Conservation (phyloP, 768 basidiomycete genomes). For the Tephrocybe sp. region DNA sequence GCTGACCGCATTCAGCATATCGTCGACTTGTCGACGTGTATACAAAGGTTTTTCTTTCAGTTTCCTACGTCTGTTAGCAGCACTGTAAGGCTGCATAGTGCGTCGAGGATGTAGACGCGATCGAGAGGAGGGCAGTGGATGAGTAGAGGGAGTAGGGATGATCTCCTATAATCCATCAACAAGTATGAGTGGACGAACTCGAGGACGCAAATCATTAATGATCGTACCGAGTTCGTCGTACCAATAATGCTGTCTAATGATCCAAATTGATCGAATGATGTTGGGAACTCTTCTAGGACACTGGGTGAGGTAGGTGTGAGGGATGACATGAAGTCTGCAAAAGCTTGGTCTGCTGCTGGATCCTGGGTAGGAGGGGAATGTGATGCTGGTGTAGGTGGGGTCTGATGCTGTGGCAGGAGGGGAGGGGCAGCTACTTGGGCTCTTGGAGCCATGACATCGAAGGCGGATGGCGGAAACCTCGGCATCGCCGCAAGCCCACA, state of each 20-base stretch:
- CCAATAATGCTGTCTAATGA: neutral
- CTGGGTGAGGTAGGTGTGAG: neutral
- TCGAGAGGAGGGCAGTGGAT: neutral
- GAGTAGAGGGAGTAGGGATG: neutral
- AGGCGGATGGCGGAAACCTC: neutral
- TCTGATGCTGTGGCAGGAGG: neutral
- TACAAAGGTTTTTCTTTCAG: slow-evolving; percentile 15
- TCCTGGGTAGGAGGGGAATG: neutral
- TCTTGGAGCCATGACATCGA: neutral
- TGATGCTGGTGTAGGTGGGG: neutral
- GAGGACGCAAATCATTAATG: neutral
- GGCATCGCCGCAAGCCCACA: neutral
- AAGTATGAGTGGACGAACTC: too few species aligned
- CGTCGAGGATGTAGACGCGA: slow-evolving; percentile 3
- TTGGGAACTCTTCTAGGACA: neutral
- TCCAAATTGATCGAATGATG: neutral
- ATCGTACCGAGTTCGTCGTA: neutral
- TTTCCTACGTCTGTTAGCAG: slow-evolving; percentile 7
- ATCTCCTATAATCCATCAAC: too few species aligned
- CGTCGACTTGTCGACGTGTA: slow-evolving; percentile 15
- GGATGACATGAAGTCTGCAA: slow-evolving; percentile 11
- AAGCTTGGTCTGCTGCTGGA: slow-evolving; percentile 5
- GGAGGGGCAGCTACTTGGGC: neutral
- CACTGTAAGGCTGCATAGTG: neutral
- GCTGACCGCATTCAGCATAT: slow-evolving; percentile 14